phyloP scores from a whole-genome alignment of 1,139 yeast species.

The Nadsonia starkeyi-henricii region DNA sequence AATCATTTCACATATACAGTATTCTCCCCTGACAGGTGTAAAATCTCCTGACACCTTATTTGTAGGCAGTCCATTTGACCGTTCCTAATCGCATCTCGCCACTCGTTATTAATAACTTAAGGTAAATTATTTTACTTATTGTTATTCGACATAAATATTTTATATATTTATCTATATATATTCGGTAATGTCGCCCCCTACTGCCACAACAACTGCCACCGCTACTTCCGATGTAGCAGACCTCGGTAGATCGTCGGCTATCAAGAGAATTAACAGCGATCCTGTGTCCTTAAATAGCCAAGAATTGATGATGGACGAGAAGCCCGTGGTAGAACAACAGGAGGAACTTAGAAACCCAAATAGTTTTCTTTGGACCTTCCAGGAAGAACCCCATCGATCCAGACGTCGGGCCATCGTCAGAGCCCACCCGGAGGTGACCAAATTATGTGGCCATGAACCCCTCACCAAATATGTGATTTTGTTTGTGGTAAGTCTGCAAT shows the following conservation, averaged over 20 bases:
- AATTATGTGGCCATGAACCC: slow-evolving; percentile 79
- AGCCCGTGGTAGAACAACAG: background rate
- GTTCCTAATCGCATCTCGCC: no score
- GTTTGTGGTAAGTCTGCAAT: slow-evolving; percentile 51
- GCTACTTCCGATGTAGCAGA: background rate
- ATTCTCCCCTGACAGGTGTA: no score
- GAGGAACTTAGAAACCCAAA: slow-evolving; percentile 14
- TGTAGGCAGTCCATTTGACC: no score
- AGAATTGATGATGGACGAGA: background rate
- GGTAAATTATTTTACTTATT: no score
- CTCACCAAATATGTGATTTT: slow-evolving; percentile 62
- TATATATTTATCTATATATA: no score
- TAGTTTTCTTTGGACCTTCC: slow-evolving; percentile 66
- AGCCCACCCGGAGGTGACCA: slow-evolving; percentile 66
- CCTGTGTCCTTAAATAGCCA: no score
- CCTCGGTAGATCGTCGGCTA: background rate
- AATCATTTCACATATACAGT: no score
- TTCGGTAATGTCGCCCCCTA: no score
- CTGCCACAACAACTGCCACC: no score
- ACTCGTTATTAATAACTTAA: no score
- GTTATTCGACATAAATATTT: no score
- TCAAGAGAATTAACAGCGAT: background rate
- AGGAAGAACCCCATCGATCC: slow-evolving; percentile 64
- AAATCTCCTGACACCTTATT: no score
- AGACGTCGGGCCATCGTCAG: slow-evolving; percentile 62